These are phyloP conservation scores for Tuber calosporum DNA, from an alignment of 495 filamentous ascomycete genomes.

Conservation along the genomic window DNA sequence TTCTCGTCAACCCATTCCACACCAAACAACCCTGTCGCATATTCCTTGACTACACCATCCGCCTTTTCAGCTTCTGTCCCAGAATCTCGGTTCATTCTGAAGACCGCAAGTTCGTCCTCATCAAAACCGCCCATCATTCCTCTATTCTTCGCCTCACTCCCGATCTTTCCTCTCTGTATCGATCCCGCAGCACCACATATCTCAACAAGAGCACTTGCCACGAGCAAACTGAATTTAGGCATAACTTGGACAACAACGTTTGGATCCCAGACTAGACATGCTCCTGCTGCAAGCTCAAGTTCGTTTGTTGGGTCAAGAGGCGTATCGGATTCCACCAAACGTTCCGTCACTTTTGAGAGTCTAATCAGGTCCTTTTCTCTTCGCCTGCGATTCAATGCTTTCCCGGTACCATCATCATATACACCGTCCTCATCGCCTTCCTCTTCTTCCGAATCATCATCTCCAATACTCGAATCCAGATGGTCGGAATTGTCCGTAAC, in stretches of 20 bases:
- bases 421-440: background rate
- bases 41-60: slow-evolving; percentile 29
- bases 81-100: slow-evolving; percentile 12
- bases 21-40: slow-evolving; percentile 36
- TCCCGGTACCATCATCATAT: slow-evolving; percentile 2
- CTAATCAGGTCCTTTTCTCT: slow-evolving; percentile 20
- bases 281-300: slow-evolving; percentile 23
- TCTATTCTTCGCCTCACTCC: slow-evolving; percentile 7
- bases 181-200: slow-evolving; percentile 32
- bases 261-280: slow-evolving; percentile 28
- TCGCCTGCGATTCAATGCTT: slow-evolving; percentile 13
- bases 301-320: slow-evolving; percentile 33
- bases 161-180: slow-evolving; percentile 23
- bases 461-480: slow-evolving; percentile 20
- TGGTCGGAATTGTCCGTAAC: slow-evolving; percentile 19
- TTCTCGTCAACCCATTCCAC: slow-evolving; percentile 35
- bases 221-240: slow-evolving; percentile 34
- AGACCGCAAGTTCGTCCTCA: slow-evolving; percentile 37
- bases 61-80: slow-evolving; percentile 16
- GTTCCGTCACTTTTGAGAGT: slow-evolving; percentile 18
- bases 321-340: slow-evolving; percentile 25
- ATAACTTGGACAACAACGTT: slow-evolving; percentile 24
- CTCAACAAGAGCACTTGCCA: slow-evolving; percentile 32
- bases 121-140: slow-evolving; percentile 27
- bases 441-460: slow-evolving; percentile 33